Conservation (phyloP, 345 rosid genomes). For the Arabis hirsuta region DNA sequence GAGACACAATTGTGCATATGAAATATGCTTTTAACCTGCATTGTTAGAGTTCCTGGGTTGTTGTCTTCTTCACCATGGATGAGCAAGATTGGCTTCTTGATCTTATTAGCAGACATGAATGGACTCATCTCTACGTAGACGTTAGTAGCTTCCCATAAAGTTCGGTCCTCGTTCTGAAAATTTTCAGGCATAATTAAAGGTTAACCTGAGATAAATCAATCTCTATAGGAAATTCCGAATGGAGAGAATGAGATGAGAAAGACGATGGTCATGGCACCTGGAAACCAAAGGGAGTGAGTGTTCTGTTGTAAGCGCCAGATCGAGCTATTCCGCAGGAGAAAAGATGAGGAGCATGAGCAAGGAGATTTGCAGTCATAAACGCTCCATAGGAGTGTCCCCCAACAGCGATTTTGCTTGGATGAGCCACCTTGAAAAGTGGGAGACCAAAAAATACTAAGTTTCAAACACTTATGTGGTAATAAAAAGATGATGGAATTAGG, state of each 20-base stretch:
- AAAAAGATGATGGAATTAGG: conserved; percentile 2
- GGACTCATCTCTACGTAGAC: conserved; percentile 98
- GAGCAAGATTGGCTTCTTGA: conserved; percentile 94
- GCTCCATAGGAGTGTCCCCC: conserved; percentile 99
- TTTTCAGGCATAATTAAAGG: conserved; percentile 24
- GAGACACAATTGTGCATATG: too few species aligned
- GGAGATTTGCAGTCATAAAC: conserved; percentile 96
- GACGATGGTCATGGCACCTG: conserved; percentile 57
- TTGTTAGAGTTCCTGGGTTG: conserved; percentile 93
- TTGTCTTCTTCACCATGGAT: conserved; percentile 98
- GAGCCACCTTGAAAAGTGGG: conserved; percentile 67
- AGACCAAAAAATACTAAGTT: neutral
- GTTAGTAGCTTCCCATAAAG: conserved; percentile 92
- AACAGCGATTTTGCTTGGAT: conserved; percentile 85
- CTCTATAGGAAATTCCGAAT: conserved; percentile 34
- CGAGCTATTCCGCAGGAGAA: conserved; percentile 96
- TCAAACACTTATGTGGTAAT: conserved; percentile 16
- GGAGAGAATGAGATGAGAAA: conserved; percentile 4
- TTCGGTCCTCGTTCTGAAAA: conserved; percentile 87
- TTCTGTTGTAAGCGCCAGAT: conserved; percentile 98
- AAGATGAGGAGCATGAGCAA: conserved; percentile 98
- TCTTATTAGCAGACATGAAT: conserved; percentile 91
- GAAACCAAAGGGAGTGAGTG: conserved; percentile 97
- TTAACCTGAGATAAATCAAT: conserved; percentile 14
- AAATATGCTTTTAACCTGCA: conserved; percentile 54